Evolutionary conservation across 2,329 filamentous ascomycete genomes (phyloP).

Genomic region (Claviceps capensis): DNA sequence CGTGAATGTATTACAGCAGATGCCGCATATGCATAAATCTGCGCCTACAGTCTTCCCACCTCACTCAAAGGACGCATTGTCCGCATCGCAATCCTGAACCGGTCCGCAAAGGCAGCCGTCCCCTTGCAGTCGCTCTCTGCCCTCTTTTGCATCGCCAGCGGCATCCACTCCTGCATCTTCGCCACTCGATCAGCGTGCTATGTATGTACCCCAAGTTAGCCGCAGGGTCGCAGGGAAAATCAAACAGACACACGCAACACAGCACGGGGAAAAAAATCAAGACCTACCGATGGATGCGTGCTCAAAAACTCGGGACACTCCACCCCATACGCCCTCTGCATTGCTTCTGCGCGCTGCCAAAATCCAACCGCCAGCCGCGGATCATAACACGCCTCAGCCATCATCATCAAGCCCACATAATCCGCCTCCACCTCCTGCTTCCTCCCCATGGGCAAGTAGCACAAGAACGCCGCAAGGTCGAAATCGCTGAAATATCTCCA

Average conservation of each 20-base stretch:
- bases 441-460: constrained; percentile 53
- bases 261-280: neutral
- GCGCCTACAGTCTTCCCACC: neutral
- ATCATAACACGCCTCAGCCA: constrained; percentile 67
- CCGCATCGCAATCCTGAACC: constrained; percentile 35
- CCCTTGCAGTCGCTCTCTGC: constrained; percentile 39
- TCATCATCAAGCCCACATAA: constrained; percentile 71
- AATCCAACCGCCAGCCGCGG: constrained; percentile 52
- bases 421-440: constrained; percentile 67
- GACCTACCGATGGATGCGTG: constrained; percentile 58
- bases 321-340: constrained; percentile 24
- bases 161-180: constrained; percentile 51
- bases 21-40: neutral
- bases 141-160: constrained; percentile 40
- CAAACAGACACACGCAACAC: neutral
- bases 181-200: constrained; percentile 48
- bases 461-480: constrained; percentile 45
- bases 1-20: too few species aligned
- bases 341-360: constrained; percentile 51
- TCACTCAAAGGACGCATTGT: constrained; percentile 13
- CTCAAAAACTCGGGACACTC: constrained; percentile 57
- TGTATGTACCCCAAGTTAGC: too few species aligned
- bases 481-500: constrained; percentile 30
- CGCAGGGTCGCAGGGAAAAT: neutral
- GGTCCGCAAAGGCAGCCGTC: constrained; percentile 37